Conservation (phyloP, 768 basidiomycete species). For the Mycena venus region DNA sequence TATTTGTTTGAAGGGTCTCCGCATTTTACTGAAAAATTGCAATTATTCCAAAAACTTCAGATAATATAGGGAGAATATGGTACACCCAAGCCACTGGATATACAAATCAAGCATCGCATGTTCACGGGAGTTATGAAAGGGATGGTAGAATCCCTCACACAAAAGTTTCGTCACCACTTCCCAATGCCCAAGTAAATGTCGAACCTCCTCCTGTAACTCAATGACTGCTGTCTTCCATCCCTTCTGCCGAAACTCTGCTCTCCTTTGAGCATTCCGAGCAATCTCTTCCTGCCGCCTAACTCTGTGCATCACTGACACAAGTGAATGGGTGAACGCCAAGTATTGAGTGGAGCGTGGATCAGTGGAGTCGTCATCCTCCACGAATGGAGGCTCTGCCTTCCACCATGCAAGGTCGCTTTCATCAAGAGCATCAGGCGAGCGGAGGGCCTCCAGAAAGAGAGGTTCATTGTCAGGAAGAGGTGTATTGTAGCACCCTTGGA, state of each 20-base stretch:
- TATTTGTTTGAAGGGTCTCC: too few relatives aligned
- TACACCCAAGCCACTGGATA: not conserved
- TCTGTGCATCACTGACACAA: not conserved
- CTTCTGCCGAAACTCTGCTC: not conserved
- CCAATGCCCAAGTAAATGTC: not conserved
- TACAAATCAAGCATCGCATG: not conserved
- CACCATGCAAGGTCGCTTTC: not conserved
- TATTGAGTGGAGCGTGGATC: not conserved
- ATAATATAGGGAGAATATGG: slow-evolving; percentile 1
- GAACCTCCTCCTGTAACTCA: not conserved
- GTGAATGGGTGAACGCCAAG: not conserved
- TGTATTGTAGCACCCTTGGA: not conserved
- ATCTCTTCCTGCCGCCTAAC: not conserved
- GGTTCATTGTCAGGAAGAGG: not conserved
- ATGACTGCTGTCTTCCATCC: not conserved
- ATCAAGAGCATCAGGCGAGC: not conserved
- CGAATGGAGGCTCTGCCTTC: slow-evolving; percentile 2
- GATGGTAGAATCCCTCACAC: not conserved
- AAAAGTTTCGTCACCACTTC: not conserved
- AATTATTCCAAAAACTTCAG: not conserved
- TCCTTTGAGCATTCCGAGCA: not conserved
- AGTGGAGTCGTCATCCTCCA: not conserved
- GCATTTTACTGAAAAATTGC: too few relatives aligned
- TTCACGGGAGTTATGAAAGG: not conserved
- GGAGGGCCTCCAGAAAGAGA: not conserved